Percentiles rank a stretch among this genome's conserved stretches.
These are phyloP conservation scores for Aspergillus nanangensis DNA, from an alignment of 495 filamentous ascomycete species.

Conservation along the genomic window DNA sequence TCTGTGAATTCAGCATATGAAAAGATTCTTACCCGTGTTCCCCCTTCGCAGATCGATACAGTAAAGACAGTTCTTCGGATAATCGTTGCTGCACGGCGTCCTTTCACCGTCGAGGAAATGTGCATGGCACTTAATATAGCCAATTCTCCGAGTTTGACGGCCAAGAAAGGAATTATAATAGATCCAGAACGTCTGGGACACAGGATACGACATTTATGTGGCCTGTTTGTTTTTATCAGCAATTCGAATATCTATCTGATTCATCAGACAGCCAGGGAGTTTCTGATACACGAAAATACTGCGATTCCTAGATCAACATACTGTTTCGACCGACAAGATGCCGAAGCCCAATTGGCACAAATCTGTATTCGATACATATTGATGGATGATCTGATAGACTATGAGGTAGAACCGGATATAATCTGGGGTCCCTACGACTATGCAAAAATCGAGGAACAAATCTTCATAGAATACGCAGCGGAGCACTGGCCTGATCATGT, in stretches of 20 bases:
- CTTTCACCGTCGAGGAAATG: slow-evolving; percentile 33
- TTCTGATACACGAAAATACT: not conserved
- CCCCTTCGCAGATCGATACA: not conserved
- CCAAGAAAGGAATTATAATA: slow-evolving; percentile 7
- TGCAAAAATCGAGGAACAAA: no score
- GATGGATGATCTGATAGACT: not conserved
- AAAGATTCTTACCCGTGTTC: slow-evolving; percentile 21
- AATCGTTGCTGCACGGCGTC: slow-evolving; percentile 27
- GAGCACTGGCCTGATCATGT: no score
- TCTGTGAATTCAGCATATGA: slow-evolving; percentile 24
- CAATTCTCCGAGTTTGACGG: slow-evolving; percentile 1
- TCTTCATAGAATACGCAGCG: no score
- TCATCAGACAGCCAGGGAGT: slow-evolving; percentile 2
- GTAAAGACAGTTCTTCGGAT: slow-evolving; percentile 31
- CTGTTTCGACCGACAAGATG: not conserved
- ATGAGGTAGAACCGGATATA: not conserved
- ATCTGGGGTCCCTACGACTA: no score
- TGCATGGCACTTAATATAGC: slow-evolving; percentile 32
- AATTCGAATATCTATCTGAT: slow-evolving; percentile 1
- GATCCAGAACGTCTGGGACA: not conserved
- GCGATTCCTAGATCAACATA: not conserved
- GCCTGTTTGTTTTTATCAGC: slow-evolving; percentile 3
- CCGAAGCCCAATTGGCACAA: not conserved
- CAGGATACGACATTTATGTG: not conserved
- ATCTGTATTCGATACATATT: slow-evolving; percentile 1